Conservation (phyloP, 257 asterid genomes). For the Solanum peruvianum region DNA sequence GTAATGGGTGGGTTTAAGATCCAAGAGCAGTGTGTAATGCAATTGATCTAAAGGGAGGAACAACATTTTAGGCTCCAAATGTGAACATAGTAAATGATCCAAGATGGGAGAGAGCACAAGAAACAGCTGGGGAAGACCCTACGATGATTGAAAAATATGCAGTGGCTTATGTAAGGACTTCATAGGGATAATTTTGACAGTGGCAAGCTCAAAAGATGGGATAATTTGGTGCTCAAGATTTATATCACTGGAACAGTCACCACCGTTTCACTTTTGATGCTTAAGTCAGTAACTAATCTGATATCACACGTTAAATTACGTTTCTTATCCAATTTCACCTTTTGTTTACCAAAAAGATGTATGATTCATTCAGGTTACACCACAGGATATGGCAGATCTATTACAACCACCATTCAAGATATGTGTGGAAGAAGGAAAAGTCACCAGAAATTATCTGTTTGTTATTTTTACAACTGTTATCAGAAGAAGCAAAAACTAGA, state of each 20-base stretch:
- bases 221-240: conserved; percentile 57
- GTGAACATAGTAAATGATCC: conserved; percentile 31
- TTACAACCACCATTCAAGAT: conserved; percentile 58
- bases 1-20: too few relatives aligned
- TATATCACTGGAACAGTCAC: conserved; percentile 54
- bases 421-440: too few relatives aligned
- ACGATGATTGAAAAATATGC: conserved; percentile 9
- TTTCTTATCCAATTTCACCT: neutral
- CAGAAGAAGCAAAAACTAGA: too few relatives aligned
- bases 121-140: conserved; percentile 30
- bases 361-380: conserved; percentile 26
- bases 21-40: conserved; percentile 23
- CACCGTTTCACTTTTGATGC: conserved; percentile 49
- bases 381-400: conserved; percentile 59
- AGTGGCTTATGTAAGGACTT: conserved; percentile 52
- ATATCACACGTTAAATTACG: neutral
- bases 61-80: conserved; percentile 34
- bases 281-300: conserved; percentile 10
- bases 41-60: conserved; percentile 16
- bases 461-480: too few relatives aligned
- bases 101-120: conserved; percentile 37
- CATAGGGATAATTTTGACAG: conserved; percentile 60
- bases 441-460: too few relatives aligned
- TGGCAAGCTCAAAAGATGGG: conserved; percentile 22
- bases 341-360: neutral